Evolutionary conservation across 495 filamentous ascomycete genomes (phyloP).

Genomic region (Neurospora sp.): DNA sequence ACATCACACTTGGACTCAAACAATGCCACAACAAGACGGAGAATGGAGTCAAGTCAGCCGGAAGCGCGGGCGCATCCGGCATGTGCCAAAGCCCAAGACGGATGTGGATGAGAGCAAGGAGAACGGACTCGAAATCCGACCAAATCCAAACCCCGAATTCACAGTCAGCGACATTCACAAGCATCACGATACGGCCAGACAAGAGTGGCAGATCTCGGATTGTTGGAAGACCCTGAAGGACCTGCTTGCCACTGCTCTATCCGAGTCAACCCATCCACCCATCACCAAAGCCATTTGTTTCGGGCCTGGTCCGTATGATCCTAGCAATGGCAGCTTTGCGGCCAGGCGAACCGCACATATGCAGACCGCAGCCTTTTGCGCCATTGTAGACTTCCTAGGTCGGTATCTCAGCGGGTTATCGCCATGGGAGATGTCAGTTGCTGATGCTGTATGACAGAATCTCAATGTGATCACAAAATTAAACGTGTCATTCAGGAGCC

Average conservation of each 20-base stretch:
- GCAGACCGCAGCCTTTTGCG: constrained; percentile 54
- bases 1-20: not conserved
- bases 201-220: constrained; percentile 7
- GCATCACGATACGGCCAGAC: constrained; percentile 12
- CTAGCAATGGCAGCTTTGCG: constrained; percentile 24
- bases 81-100: not conserved
- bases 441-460: constrained; percentile 10
- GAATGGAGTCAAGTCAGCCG: constrained; percentile 21
- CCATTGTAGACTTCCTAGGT: constrained; percentile 38
- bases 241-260: constrained; percentile 3
- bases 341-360: constrained; percentile 28
- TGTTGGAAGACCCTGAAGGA: constrained; percentile 14
- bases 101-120: not conserved
- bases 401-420: not conserved
- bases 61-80: constrained; percentile 17
- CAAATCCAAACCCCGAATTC: constrained; percentile 20
- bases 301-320: constrained; percentile 35
- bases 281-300: constrained; percentile 34
- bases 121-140: constrained; percentile 4
- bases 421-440: not conserved
- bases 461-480: constrained; percentile 12
- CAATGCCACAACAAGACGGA: constrained; percentile 6
- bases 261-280: constrained; percentile 2
- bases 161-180: constrained; percentile 12
- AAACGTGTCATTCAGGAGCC: constrained; percentile 59